These are phyloP conservation scores for Coemansia aciculifera DNA, from an alignment of 192 early-diverging fungal genomes.

Conservation along the genomic window DNA sequence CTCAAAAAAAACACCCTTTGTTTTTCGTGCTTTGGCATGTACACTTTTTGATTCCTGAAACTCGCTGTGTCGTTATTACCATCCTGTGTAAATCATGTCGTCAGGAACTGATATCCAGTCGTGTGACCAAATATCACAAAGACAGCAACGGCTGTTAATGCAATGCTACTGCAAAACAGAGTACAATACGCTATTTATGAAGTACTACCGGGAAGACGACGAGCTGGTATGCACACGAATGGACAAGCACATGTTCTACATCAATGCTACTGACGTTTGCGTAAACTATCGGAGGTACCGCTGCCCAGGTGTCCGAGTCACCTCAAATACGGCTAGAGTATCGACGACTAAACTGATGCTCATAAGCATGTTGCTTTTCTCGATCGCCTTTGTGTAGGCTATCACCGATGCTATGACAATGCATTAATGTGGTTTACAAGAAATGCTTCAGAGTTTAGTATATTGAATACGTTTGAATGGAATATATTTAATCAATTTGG, in stretches of 20 bases:
- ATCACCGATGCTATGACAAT: not conserved
- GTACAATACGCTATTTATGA: slow-evolving; percentile 36
- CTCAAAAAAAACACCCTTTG: not conserved
- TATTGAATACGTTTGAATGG: not conserved
- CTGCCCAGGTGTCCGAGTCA: slow-evolving; percentile 23
- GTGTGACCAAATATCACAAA: slow-evolving; percentile 22
- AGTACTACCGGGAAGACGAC: slow-evolving; percentile 10
- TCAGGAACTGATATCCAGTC: slow-evolving; percentile 16
- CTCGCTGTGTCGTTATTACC: not conserved
- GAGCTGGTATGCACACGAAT: slow-evolving; percentile 30
- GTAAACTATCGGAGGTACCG: slow-evolving; percentile 20
- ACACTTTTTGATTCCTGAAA: not conserved
- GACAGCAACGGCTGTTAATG: slow-evolving; percentile 37
- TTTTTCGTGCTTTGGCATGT: not conserved
- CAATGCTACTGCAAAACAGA: slow-evolving; percentile 40
- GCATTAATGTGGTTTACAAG: not conserved
- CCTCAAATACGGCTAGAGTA: not conserved
- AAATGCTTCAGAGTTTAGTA: not conserved
- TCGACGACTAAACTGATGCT: slow-evolving; percentile 17
- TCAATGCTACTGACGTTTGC: slow-evolving; percentile 26
- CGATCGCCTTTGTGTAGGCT: not conserved
- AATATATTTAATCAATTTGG: not conserved
- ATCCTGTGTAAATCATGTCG: not conserved
- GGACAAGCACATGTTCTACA: slow-evolving; percentile 20
- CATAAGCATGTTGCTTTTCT: slow-evolving; percentile 10